Percentiles rank a stretch among this genome's conserved stretches.
These are phyloP conservation scores for Centella asiatica DNA, from an alignment of 129 eudicot species.

Conservation along the genomic window DNA sequence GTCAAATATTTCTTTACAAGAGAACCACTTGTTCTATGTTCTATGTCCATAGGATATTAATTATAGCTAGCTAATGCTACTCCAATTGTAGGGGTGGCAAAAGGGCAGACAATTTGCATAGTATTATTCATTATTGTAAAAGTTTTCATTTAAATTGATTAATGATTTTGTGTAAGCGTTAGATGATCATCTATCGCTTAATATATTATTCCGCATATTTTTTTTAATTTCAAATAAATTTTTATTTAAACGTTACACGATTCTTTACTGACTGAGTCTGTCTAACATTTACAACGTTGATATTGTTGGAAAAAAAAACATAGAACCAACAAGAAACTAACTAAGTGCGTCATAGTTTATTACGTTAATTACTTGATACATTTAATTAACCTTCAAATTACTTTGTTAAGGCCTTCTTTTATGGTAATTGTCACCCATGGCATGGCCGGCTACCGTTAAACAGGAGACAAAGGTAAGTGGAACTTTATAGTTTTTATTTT, in stretches of 20 bases:
- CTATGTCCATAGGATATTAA: not conserved
- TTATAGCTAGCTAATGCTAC: not conserved
- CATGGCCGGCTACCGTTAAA: conserved; percentile 7
- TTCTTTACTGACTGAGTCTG: too few relatives aligned
- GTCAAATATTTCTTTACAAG: not conserved
- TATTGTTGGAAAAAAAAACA: not conserved
- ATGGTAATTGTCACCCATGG: conserved; percentile 4
- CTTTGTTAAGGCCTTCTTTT: conserved; percentile 1
- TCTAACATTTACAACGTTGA: too few relatives aligned
- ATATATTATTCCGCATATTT: too few relatives aligned
- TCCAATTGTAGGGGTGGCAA: conserved; percentile 5
- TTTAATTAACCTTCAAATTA: not conserved
- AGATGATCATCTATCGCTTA: too few relatives aligned
- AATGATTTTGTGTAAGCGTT: too few relatives aligned
- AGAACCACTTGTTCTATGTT: conserved; percentile 10
- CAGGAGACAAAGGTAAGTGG: not conserved
- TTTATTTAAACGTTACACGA: too few relatives aligned
- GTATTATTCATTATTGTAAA: too few relatives aligned
- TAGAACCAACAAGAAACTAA: not conserved
- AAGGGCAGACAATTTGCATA: conserved; percentile 3
- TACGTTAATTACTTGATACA: not conserved
- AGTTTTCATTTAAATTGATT: too few relatives aligned
- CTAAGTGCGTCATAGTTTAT: not conserved
- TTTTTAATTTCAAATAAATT: too few relatives aligned
- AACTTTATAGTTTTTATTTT: not conserved